phyloP scores from a whole-genome alignment of 2,329 filamentous ascomycete genomes.

The Stagonosporopsis vannaccii region DNA sequence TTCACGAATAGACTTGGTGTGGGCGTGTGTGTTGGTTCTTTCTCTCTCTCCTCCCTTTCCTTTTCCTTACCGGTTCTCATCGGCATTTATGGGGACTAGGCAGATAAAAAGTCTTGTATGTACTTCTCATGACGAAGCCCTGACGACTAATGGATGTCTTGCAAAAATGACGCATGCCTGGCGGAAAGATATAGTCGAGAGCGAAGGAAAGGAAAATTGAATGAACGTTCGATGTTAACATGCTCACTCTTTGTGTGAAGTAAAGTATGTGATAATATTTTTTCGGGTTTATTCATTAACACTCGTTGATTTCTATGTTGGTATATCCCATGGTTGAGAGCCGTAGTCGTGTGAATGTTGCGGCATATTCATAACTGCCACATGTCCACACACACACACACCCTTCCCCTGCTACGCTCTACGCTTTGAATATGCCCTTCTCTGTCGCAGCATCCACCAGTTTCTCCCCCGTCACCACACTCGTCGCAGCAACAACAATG shows the following conservation, averaged over 20 bases:
- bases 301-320: background rate
- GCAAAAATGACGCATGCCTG: constrained; percentile 29
- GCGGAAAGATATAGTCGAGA: constrained; percentile 25
- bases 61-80: constrained; percentile 33
- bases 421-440: constrained; percentile 56
- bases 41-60: constrained; percentile 29
- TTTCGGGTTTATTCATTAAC: background rate
- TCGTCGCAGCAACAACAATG: constrained; percentile 91
- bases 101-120: constrained; percentile 34
- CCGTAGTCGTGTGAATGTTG: too few species aligned
- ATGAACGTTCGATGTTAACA: constrained; percentile 22
- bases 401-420: background rate
- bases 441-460: constrained; percentile 89
- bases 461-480: constrained; percentile 85
- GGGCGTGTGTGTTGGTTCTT: constrained; percentile 29
- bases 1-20: constrained; percentile 47
- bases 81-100: constrained; percentile 32
- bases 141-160: constrained; percentile 38
- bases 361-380: background rate
- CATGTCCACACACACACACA: background rate
- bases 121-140: constrained; percentile 41
- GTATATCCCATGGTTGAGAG: too few species aligned
- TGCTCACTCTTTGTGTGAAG: too few species aligned
- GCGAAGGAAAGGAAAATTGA: constrained; percentile 24
- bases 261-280: background rate